Evolutionary conservation across 1,284 basidiomycete genomes (phyloP).

Genomic region (Ustilago bromivora): DNA sequence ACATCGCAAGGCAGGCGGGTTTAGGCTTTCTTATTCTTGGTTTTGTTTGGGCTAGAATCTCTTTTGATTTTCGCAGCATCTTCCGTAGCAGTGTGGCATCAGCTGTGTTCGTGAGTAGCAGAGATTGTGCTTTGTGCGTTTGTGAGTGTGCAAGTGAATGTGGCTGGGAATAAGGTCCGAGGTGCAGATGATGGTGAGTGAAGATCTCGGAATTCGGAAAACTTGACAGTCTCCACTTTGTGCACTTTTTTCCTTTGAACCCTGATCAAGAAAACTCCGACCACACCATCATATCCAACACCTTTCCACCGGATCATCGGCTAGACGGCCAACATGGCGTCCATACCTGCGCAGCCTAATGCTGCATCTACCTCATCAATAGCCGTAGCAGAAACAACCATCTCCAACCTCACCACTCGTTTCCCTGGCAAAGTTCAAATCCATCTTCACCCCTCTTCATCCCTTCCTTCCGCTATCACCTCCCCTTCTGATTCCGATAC

Average conservation of each 20-base stretch:
- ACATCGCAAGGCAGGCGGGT: background rate
- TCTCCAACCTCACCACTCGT: background rate
- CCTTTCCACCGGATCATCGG: background rate
- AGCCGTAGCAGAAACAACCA: background rate
- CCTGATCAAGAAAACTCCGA: background rate
- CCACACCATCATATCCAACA: background rate
- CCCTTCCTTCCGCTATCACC: background rate
- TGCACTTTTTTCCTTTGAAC: background rate
- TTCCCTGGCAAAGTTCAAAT: conserved; percentile 29
- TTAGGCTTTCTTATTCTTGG: background rate
- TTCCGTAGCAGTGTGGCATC: too few relatives aligned
- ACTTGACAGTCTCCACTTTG: conserved; percentile 7
- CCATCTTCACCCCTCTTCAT: conserved; percentile 27
- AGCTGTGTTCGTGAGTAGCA: too few relatives aligned
- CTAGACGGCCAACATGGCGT: conserved; percentile 1
- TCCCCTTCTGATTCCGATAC: background rate
- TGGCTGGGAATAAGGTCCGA: too few relatives aligned
- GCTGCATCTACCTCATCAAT: background rate
- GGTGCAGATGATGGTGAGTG: background rate
- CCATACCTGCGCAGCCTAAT: background rate
- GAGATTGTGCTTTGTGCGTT: background rate
- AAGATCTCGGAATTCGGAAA: background rate
- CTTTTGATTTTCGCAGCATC: background rate
- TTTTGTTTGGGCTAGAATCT: background rate
- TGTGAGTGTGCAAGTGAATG: background rate